A percentile compares a stretch with the other conserved stretches of the same genome.
Conservation (phyloP, 1,284 basidiomycete genomes). For the Pisolithus thermaeus region DNA sequence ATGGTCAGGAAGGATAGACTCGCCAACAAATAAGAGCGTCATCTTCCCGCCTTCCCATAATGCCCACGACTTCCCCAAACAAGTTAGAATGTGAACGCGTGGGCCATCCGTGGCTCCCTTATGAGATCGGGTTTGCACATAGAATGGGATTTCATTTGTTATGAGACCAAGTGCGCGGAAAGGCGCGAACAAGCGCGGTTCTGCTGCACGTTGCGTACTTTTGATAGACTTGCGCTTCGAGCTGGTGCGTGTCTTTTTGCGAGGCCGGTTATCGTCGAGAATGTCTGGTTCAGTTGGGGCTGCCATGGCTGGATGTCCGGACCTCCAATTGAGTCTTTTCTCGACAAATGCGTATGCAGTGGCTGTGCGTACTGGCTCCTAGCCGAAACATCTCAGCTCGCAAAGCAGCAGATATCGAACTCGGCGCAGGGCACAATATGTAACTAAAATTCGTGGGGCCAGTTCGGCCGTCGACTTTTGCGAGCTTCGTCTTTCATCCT, state of each 20-base stretch:
- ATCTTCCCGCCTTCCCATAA: constrained; percentile 96
- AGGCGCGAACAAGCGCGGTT: constrained; percentile 79
- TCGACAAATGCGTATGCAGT: too few relatives aligned
- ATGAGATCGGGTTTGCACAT: constrained; percentile 80
- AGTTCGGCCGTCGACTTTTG: too few relatives aligned
- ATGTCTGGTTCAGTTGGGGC: constrained; percentile 10
- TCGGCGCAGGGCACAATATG: too few relatives aligned
- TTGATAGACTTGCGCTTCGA: constrained; percentile 3
- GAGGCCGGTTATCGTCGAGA: constrained; percentile 14
- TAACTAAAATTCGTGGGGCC: too few relatives aligned
- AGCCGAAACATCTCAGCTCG: too few relatives aligned
- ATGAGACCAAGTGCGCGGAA: constrained; percentile 93
- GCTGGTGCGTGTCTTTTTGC: constrained; percentile 17
- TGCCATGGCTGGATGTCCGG: constrained; percentile 10
- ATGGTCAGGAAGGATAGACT: constrained; percentile 26
- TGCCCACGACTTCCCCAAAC: constrained; percentile 88
- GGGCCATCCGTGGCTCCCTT: constrained; percentile 86
- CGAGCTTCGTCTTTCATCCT: too few relatives aligned
- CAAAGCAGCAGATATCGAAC: too few relatives aligned
- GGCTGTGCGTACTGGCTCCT: too few relatives aligned
- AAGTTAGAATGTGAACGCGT: constrained; percentile 80
- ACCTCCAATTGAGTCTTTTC: too few relatives aligned
- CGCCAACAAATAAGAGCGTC: constrained; percentile 89
- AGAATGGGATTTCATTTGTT: constrained; percentile 89
- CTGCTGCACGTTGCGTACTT: constrained; percentile 11